phyloP scores from a whole-genome alignment of 108 stramenopile genomes.

The Cylindrotheca fusiformis region DNA sequence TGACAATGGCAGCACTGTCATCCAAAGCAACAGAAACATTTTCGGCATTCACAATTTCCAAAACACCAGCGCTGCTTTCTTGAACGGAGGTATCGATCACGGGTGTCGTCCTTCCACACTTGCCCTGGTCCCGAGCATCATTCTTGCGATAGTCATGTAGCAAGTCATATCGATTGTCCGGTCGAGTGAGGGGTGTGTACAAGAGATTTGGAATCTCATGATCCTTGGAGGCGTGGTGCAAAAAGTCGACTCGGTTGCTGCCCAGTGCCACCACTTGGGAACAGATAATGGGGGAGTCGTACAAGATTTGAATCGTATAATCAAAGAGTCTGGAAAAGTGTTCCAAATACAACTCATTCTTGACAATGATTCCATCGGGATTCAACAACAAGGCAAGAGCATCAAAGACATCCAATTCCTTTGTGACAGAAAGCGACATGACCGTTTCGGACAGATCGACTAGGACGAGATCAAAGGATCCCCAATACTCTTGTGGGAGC shows the following conservation, averaged over 20 bases:
- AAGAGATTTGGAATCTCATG: constrained; percentile 22
- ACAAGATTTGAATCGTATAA: constrained; percentile 28
- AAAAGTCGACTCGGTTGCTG: constrained; percentile 39
- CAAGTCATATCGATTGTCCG: constrained; percentile 4
- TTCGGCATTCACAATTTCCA: constrained; percentile 61
- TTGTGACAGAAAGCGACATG: constrained; percentile 45
- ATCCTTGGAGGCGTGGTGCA: constrained; percentile 22
- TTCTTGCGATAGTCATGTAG: constrained; percentile 36
- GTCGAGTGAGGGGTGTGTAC: not conserved
- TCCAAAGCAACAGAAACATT: constrained; percentile 29
- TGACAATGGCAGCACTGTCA: constrained; percentile 9
- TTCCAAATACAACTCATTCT: constrained; percentile 59
- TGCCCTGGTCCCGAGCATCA: constrained; percentile 12
- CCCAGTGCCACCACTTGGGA: constrained; percentile 50
- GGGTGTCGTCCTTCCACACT: constrained; percentile 2
- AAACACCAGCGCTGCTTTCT: constrained; percentile 33
- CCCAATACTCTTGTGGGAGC: constrained; percentile 75
- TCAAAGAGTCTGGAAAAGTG: constrained; percentile 33
- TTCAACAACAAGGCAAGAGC: constrained; percentile 57
- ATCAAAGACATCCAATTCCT: constrained; percentile 28
- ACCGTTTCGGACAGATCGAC: constrained; percentile 81
- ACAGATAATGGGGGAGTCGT: constrained; percentile 54
- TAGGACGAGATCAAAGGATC: constrained; percentile 80
- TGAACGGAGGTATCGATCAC: not conserved
- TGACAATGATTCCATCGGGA: constrained; percentile 82